phyloP scores from a whole-genome alignment of 306 rosid species.

The Senna siamea region DNA sequence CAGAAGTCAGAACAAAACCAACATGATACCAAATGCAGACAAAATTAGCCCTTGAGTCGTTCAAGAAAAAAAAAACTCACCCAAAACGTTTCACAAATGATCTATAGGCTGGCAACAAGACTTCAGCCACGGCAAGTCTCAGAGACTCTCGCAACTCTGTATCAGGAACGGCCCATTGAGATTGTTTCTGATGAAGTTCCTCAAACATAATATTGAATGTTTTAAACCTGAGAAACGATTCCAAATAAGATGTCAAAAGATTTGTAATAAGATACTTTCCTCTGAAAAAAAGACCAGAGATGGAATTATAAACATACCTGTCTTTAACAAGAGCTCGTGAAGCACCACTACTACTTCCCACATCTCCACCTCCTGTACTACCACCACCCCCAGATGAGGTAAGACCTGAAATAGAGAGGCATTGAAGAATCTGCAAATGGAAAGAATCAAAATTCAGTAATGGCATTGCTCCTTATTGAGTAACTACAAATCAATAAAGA shows the following conservation, averaged over 20 bases:
- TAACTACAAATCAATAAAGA: not conserved
- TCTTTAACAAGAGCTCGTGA: conserved; percentile 95
- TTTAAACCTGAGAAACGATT: conserved; percentile 68
- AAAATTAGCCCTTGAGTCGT: not conserved
- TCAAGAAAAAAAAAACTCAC: conserved; percentile 52
- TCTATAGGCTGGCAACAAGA: conserved; percentile 91
- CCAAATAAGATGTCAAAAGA: conserved; percentile 24
- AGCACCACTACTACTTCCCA: conserved; percentile 83
- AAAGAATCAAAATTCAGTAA: conserved; percentile 43
- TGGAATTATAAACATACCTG: conserved; percentile 49
- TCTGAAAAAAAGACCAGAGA: not conserved
- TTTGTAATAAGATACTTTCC: not conserved
- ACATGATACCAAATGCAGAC: conserved; percentile 21
- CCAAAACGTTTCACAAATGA: conserved; percentile 85
- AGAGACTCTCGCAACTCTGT: conserved; percentile 90
- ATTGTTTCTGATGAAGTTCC: conserved; percentile 96
- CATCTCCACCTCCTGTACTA: conserved; percentile 65
- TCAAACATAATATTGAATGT: conserved; percentile 79
- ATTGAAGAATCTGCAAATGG: conserved; percentile 76
- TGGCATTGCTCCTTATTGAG: not conserved
- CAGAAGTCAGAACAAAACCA: not conserved
- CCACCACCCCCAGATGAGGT: conserved; percentile 89
- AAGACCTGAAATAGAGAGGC: conserved; percentile 82
- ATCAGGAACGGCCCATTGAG: conserved; percentile 98
- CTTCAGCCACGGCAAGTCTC: conserved; percentile 93